Evolutionary conservation across 352 stramenopile species (phyloP), one percentile per base, ranked within the genome.

Genomic region (Phytophthora multivora): DNA sequence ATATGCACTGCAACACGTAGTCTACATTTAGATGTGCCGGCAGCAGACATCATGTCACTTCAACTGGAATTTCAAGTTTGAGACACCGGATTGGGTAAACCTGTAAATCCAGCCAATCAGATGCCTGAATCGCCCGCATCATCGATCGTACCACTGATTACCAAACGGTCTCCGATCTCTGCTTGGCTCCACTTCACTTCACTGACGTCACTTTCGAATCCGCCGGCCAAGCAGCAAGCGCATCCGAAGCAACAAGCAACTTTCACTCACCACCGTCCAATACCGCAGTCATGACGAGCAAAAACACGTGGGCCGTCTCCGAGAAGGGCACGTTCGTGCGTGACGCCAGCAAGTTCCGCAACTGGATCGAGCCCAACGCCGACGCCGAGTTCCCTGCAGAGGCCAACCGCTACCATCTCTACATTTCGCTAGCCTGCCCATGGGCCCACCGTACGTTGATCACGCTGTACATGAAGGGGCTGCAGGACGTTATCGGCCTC

Each of bases 401-500:
- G 60, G 72, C 66, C 36, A 46, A 62, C 40, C 82, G 85, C 30
- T 93, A 99, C 79, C 96, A 99, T 75, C 75, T 99, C 23, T 98
- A 98, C 80, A 90, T 99, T 30, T 97, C 93, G 51, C 82, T 96
- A 25, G 97, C 97, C 30, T 99, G 97, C 79, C 97, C 97, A 26
- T 95, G 83, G 83, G 84, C 86, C 0, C 78, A 82, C 52, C 82
- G 84, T 49, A 91, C 79, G 48, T 63, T 98, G 12, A 86, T 95
- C 26, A 89, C 95, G 42, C 72, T 97, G 43, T 77, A 92, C 11
- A 64, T 99, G 35, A 99, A 99, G 74, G 96, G 95, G 1, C 75
- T 99, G 25, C 80, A 99, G 63, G 83, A 98, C 64, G 77, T 95
- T 59, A 97, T 99, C 60, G 87, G 86, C 1, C 72, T 98, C 23